A percentile compares a stretch with the other conserved stretches of the same genome.
Evolutionary conservation across 1,139 yeast species (phyloP).

Genomic region (Taphrina confusa): DNA sequence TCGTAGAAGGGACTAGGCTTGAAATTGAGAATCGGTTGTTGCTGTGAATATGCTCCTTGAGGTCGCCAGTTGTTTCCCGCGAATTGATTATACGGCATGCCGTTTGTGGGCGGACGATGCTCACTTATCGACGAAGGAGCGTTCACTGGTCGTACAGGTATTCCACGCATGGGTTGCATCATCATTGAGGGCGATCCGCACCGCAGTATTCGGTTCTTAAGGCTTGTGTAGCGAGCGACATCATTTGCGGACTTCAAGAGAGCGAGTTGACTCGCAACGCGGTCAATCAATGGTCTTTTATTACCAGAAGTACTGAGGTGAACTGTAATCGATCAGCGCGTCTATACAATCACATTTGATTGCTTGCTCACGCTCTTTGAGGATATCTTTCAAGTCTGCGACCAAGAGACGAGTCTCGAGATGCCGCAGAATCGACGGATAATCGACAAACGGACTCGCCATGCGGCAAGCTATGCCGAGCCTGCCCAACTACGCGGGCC

Average conservation of each 20-base stretch:
- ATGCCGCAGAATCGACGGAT: constrained; percentile 13
- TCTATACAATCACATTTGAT: neutral
- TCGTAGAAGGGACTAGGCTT: constrained; percentile 45
- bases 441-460: constrained; percentile 30
- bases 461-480: constrained; percentile 16
- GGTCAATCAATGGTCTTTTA: constrained; percentile 30
- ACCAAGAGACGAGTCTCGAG: constrained; percentile 34
- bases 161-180: neutral
- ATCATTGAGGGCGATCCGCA: constrained; percentile 1
- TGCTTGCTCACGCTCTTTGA: constrained; percentile 19
- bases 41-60: neutral
- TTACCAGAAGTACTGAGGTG: constrained; percentile 20
- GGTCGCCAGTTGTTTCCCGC: neutral
- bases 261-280: constrained; percentile 21
- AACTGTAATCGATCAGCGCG: neutral
- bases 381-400: constrained; percentile 32
- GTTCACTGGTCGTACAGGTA: neutral
- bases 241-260: constrained; percentile 21
- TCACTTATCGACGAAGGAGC: neutral
- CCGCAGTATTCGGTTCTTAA: constrained; percentile 27
- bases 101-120: neutral
- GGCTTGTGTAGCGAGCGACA: constrained; percentile 24
- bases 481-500: neutral
- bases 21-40: constrained; percentile 38
- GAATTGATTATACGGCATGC: neutral